Evolutionary conservation across 768 basidiomycete genomes (phyloP), one percentile per base, ranked within the genome.

Genomic region (Agaricus subrufescens): DNA sequence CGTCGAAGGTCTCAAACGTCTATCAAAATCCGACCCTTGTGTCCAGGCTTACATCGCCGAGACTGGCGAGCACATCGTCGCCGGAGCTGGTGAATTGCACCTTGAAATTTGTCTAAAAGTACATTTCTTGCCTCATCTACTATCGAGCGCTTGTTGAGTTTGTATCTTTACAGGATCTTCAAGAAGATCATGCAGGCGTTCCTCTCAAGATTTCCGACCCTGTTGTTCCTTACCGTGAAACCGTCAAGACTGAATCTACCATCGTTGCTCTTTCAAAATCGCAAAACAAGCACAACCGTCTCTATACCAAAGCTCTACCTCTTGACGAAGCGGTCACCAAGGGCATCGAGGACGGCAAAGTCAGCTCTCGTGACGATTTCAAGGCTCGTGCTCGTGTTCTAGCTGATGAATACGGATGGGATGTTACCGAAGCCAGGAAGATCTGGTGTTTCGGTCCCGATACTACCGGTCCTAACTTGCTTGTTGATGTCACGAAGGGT

Each of bases 391-490:
- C 95, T 50, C 93, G 97, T 77, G 67, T 91, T 67, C 84, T 99
- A 62, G 97, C 97, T 59, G 97, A 99, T 70, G 94, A 98, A 62
- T 88, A 76, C 69, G 94, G 93, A 53, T 98, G 97, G 97, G 97
- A 99, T 71, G 95, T 98, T 63, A 97, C 97, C 59, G 97, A 99
- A 67, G 97, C 97, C 64, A 83, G 97, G 69, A 98, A 97, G 83
- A 98, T 99, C 69, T 99, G 97, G 97, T 93, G 91, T 75, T 99
- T 99, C 82, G 97, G 96, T 65, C 97, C 97, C 60, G 97, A 99
- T 62, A 97, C 93, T 50, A 94, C 91, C 62, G 97, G 97, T 45
- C 86, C 97, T 56, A 99, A 99, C 77, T 73, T 99, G 73, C 75
- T 99, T 73, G 93, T 97, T 66, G 97, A 99, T 75, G 91, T 89